phyloP scores from a whole-genome alignment of 1,139 yeast genomes.

The Diutina scorzettiae region DNA sequence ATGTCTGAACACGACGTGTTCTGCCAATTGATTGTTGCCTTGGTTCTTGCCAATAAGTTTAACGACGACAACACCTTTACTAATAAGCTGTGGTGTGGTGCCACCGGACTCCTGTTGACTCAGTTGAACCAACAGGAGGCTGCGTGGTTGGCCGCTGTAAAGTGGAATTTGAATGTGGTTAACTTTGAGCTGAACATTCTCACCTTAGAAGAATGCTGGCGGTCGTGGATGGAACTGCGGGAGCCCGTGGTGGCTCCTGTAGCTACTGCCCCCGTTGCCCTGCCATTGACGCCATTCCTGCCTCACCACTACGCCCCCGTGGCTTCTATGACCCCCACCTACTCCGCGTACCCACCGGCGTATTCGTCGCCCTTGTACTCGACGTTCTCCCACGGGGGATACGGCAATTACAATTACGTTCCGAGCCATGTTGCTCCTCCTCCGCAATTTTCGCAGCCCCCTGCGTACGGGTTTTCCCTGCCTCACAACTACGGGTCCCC shows the following conservation, averaged over 20 bases:
- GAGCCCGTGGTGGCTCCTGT: neutral
- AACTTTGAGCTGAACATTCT: constrained; percentile 26
- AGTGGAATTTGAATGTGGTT: constrained; percentile 39
- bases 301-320: neutral
- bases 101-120: constrained; percentile 63
- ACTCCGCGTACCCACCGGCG: neutral
- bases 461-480: constrained; percentile 1
- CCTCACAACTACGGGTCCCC: constrained; percentile 5
- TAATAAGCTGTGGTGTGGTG: constrained; percentile 90
- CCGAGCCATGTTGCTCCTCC: constrained; percentile 1
- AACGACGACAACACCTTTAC: constrained; percentile 96
- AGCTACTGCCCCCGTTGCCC: neutral
- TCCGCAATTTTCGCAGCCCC: neutral
- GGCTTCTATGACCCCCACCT: constrained; percentile 1
- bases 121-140: constrained; percentile 58
- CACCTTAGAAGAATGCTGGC: constrained; percentile 37
- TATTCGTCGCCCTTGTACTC: constrained; percentile 3
- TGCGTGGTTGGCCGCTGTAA: constrained; percentile 50
- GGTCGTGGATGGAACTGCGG: constrained; percentile 29
- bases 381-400: neutral
- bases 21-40: constrained; percentile 52
- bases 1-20: constrained; percentile 37
- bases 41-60: constrained; percentile 83
- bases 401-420: neutral
- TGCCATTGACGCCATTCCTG: neutral